A percentile compares a stretch with the other conserved stretches of the same genome.
Evolutionary conservation across 2,329 filamentous ascomycete species (phyloP).

Genomic region (Aspergillus sclerotialis): DNA sequence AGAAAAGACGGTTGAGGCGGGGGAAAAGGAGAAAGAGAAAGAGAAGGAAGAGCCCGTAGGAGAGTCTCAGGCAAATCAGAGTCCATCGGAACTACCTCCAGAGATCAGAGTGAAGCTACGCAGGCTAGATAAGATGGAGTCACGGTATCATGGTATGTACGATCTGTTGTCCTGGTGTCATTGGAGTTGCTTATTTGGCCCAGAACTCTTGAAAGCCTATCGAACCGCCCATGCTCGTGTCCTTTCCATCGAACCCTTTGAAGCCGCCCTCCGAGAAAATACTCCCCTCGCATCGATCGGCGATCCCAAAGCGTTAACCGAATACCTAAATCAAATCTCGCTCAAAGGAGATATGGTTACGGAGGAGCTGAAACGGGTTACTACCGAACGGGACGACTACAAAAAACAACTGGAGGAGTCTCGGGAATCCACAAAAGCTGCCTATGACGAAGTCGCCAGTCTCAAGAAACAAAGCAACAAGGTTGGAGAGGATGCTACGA

Average conservation of each 20-base stretch:
- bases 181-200: constrained; percentile 3
- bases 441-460: constrained; percentile 57
- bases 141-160: constrained; percentile 68
- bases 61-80: constrained; percentile 16
- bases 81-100: constrained; percentile 55
- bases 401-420: constrained; percentile 69
- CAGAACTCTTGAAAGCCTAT: constrained; percentile 86
- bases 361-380: constrained; percentile 84
- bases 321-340: constrained; percentile 83
- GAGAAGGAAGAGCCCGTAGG: constrained; percentile 16
- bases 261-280: constrained; percentile 82
- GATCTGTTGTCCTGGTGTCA: neutral
- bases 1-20: constrained; percentile 15
- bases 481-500: constrained; percentile 25
- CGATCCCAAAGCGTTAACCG: constrained; percentile 75
- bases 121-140: constrained; percentile 84
- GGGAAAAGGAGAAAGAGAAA: constrained; percentile 6
- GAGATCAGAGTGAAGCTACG: constrained; percentile 70
- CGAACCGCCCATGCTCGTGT: constrained; percentile 82
- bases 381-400: constrained; percentile 69
- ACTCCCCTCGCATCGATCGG: constrained; percentile 84
- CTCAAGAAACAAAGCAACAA: constrained; percentile 39
- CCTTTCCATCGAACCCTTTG: constrained; percentile 84
- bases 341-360: constrained; percentile 86
- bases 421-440: constrained; percentile 55